Evolutionary conservation across 148 eudicot genomes (phyloP).

Genomic region (Rhododendron vialii): DNA sequence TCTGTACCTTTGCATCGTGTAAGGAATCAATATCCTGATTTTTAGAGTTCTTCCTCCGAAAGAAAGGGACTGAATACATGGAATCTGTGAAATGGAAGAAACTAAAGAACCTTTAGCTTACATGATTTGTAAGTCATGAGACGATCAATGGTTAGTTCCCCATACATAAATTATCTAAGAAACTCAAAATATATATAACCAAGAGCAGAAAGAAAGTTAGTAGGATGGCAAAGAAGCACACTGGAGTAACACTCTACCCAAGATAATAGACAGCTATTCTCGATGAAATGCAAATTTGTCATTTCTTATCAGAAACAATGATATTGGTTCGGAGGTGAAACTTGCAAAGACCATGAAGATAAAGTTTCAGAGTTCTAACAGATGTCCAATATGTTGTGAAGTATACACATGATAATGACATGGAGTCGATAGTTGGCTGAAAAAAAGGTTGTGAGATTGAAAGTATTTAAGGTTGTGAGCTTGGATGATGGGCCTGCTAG

Average conservation of each 20-base stretch:
- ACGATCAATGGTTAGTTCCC: not conserved
- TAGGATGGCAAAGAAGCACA: not conserved
- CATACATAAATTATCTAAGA: not conserved
- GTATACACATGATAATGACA: no score
- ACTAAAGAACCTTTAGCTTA: not conserved
- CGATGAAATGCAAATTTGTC: not conserved
- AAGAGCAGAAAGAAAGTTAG: no score
- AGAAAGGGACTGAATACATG: conserved; percentile 35
- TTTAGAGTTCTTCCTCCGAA: conserved; percentile 46
- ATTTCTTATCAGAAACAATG: not conserved
- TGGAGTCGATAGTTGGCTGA: no score
- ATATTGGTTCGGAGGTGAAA: not conserved
- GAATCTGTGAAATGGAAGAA: conserved; percentile 6
- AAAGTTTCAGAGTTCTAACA: not conserved
- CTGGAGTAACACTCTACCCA: not conserved
- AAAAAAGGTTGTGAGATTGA: no score
- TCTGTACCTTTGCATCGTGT: conserved; percentile 52
- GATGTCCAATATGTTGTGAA: not conserved
- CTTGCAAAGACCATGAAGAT: not conserved
- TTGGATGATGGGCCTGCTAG: no score
- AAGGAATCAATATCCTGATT: conserved; percentile 33
- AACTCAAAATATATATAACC: not conserved
- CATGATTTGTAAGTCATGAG: not conserved
- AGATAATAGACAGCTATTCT: not conserved
- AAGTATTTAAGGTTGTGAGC: no score